Conservation (phyloP, 164 flowering plant genomes). For the Echeveria elegans region DNA sequence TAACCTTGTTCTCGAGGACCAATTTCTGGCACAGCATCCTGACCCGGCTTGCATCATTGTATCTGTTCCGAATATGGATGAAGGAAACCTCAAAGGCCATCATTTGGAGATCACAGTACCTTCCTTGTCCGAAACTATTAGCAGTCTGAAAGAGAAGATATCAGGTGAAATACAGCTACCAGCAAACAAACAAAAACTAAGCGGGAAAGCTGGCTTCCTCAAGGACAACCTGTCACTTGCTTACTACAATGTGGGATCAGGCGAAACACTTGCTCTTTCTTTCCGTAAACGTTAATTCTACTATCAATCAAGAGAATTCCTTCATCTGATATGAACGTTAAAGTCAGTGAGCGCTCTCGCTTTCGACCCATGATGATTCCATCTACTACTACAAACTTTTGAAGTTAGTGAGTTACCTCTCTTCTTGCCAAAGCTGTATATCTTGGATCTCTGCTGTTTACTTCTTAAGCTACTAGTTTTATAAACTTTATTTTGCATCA, state of each 20-base stretch:
- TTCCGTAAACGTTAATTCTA: slow-evolving; percentile 65
- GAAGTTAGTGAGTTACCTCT: neutral
- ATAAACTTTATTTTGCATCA: neutral
- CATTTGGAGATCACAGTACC: slow-evolving; percentile 68
- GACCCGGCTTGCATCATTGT: slow-evolving; percentile 69
- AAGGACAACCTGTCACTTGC: slow-evolving; percentile 96
- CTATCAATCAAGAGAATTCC: neutral
- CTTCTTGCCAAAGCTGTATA: neutral
- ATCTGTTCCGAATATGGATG: slow-evolving; percentile 84
- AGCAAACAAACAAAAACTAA: slow-evolving; percentile 93
- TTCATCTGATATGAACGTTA: neutral
- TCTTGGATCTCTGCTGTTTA: neutral
- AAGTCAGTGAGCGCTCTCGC: neutral
- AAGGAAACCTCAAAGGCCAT: slow-evolving; percentile 88
- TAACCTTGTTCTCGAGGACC: slow-evolving; percentile 77
- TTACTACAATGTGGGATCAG: slow-evolving; percentile 70
- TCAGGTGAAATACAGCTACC: slow-evolving; percentile 94
- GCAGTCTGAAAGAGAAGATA: slow-evolving; percentile 92
- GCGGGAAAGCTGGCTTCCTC: slow-evolving; percentile 91
- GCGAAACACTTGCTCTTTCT: slow-evolving; percentile 71
- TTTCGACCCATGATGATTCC: neutral
- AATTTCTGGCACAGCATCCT: slow-evolving; percentile 83
- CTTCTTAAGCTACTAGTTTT: neutral
- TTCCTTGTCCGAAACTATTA: slow-evolving; percentile 79
- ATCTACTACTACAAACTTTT: neutral